Evolutionary conservation across 768 basidiomycete genomes (phyloP), one percentile per base, ranked within the genome.

Genomic region (Lentinula detonsa): DNA sequence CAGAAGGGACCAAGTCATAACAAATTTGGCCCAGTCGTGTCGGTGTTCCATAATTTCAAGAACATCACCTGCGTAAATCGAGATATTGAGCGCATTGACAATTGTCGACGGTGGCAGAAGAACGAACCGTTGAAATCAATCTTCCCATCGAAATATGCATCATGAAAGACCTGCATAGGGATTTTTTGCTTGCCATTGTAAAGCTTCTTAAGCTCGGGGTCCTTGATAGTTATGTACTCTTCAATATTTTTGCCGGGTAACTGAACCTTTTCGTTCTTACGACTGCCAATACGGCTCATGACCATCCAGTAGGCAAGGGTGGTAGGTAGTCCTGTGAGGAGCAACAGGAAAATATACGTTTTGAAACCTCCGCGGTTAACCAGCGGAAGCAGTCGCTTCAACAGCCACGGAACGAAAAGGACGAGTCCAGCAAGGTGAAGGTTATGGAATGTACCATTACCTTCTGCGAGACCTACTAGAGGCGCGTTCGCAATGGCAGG

Each of bases 101-200:
- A 13, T 21, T 48, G 53, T 23, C 57, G 16, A 64, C 62, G 34
- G 34, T 51, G 48, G 37, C 60, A 59, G 48, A 62, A 16, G 52
- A 58, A 73, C 81, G 43, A 48, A 91, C 96, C 95, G 55, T 98
- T 99, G 73, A 99, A 91, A 60, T 98, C 95, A 63, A 95, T 85
- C 76, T 98, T 98, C 53, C 88, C 88, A 54, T 95, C 94, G 72
- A 99, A 98, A 77, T 90, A 98, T 64, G 93, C 92, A 78, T 99
- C 97, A 71, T 98, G 89, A 81, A 97, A 96, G 65, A 91, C 76
- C 76, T 99, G 96, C 88, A 97, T 95, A 56, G 95, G 95, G 61
- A 99, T 98, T 75, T 97, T 98, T 67, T 86, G 84, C 75, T 87
- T 91, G 65, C 87, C 89, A 35, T 84, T 74, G 77, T 95, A 98